These are phyloP conservation scores for Lycium ferocissimum DNA, from an alignment of 257 asterid species.

Conservation along the genomic window DNA sequence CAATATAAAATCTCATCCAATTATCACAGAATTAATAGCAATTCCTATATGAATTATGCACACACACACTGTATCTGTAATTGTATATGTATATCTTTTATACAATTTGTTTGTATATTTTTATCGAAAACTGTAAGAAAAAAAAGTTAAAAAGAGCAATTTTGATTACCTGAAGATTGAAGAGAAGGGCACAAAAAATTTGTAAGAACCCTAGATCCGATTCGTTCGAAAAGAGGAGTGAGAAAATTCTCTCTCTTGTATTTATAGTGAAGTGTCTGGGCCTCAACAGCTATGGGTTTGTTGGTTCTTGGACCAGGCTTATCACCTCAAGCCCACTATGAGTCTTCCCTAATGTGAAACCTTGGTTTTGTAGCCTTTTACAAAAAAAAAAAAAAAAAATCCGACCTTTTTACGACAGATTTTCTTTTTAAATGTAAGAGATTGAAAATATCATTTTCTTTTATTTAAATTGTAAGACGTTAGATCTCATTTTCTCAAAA, in stretches of 20 bases:
- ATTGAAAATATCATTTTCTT: too few species aligned
- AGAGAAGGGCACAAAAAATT: not conserved
- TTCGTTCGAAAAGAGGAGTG: not conserved
- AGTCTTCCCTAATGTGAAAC: not conserved
- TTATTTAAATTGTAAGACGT: too few species aligned
- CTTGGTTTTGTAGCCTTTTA: too few species aligned
- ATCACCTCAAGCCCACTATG: not conserved
- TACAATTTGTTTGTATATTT: not conserved
- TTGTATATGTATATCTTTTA: not conserved
- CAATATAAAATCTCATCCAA: too few species aligned
- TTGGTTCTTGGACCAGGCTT: not conserved
- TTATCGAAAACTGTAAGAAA: not conserved
- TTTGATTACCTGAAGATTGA: constrained; percentile 34
- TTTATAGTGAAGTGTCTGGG: not conserved
- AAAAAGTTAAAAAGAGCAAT: too few species aligned
- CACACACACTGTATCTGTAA: not conserved
- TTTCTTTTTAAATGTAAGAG: too few species aligned
- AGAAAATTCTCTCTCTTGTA: too few species aligned
- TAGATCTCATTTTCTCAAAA: too few species aligned
- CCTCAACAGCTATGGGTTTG: not conserved
- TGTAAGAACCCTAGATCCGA: constrained; percentile 40
- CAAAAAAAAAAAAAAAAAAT: too few species aligned
- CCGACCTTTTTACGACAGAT: too few species aligned
- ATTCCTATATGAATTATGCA: not conserved
- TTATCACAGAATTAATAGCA: not conserved